Base-by-base conservation (phyloP, 2,329 filamentous ascomycete species). In the Talaromyces verruculosus region DNA sequence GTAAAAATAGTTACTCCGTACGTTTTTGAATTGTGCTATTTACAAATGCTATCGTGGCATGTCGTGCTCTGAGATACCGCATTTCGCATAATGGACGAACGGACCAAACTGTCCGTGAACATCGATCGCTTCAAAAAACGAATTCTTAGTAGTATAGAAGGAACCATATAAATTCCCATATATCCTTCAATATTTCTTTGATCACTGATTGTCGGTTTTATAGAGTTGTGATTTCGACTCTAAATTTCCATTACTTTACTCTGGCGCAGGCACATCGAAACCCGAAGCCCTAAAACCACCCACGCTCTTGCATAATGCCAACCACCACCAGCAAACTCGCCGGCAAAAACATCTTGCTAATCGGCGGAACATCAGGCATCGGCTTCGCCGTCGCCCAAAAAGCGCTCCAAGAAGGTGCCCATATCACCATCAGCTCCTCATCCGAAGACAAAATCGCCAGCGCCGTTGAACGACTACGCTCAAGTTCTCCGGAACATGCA, bases 291-390 rank as follows among this genome's bases (percentile, higher is more conserved):
- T n/a, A 60, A 51, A 30, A 7, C 35, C 2, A 11, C 13, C 11
- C 0, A 28, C 55, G 13, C 17, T 28, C 19, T 22, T 2, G 11
- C 22, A 60, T 1, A 19, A 65, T 65, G 58, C 22, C 58, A 1
- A 35, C 28, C 2, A 35, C 15, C 13, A 17, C 30, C 6, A 65
- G 19, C 70, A 85, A 84, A 72, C 81, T 86, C 30, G 67, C 75
- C 22, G 75, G 73, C 69, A 73, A 77, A 37, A 80, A 79, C 39
- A 74, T 86, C 63, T 78, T 87, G 65, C 74, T 87, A 67, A 76
- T 86, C 35, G 85, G 85, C 25, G 84, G 83, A 43, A 82, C 81
- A 55, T 78, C 79, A 55, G 84, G 84, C 64, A 82, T 87, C 45
- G 85, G 84, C 45, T 85, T 80, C 71, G 76, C 74, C 67, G 80